A percentile compares a stretch with the other conserved stretches of the same genome.
phyloP scores from a whole-genome alignment of 2,329 filamentous ascomycete species.

The Clonostachys chloroleuca region DNA sequence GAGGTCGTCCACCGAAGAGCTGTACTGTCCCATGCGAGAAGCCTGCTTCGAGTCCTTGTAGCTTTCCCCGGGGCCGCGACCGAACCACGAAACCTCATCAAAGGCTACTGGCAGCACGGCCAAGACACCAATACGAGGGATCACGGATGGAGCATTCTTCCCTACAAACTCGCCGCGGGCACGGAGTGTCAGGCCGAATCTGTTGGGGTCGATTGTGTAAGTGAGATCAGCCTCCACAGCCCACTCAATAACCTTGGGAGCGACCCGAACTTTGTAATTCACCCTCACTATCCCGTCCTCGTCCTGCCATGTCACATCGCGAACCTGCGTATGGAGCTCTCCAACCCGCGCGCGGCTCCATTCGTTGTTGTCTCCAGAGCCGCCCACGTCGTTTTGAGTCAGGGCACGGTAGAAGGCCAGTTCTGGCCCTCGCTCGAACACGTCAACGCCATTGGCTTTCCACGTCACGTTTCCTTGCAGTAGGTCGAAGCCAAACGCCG shows the following conservation, averaged over 20 bases:
- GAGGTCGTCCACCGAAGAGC: constrained; percentile 28
- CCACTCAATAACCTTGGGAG: constrained; percentile 2
- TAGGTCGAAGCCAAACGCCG: constrained; percentile 7
- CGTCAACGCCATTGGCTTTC: constrained; percentile 3
- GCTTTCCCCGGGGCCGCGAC: constrained; percentile 43
- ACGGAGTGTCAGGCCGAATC: not conserved
- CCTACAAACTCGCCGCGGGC: constrained; percentile 1
- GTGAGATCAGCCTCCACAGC: not conserved
- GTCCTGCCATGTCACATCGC: not conserved
- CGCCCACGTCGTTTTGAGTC: constrained; percentile 8
- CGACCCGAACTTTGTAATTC: not conserved
- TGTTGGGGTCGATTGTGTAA: not conserved
- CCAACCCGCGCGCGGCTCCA: constrained; percentile 4
- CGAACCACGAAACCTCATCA: constrained; percentile 37
- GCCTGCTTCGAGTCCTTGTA: constrained; percentile 46
- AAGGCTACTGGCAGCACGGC: constrained; percentile 23
- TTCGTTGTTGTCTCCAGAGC: constrained; percentile 1
- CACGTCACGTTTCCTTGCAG: constrained; percentile 9
- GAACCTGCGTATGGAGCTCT: not conserved
- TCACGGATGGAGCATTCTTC: not conserved
- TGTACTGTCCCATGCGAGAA: constrained; percentile 32
- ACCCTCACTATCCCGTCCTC: not conserved
- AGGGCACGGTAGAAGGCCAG: constrained; percentile 8
- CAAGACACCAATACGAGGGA: constrained; percentile 44
- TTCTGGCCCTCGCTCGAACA: constrained; percentile 8